Evolutionary conservation across 768 basidiomycete genomes (phyloP).

Genomic region (Tylopilus cervinicoccineus): DNA sequence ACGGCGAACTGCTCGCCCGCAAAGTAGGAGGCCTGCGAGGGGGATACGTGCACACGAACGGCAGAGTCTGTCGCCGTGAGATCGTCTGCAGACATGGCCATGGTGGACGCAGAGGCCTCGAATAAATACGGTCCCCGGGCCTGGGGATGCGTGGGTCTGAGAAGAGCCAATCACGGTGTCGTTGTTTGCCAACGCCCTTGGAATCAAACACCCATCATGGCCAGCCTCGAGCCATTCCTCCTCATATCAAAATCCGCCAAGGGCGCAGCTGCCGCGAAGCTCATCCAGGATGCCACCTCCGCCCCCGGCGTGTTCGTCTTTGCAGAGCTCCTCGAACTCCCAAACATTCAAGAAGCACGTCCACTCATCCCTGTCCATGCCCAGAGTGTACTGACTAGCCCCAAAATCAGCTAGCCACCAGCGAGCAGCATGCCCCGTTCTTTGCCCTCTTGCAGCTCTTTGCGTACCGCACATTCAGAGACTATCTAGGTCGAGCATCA

Average conservation of each 20-base stretch:
- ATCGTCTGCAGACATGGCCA: slow-evolving; percentile 23
- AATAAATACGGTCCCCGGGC: no score
- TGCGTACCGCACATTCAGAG: slow-evolving; percentile 81
- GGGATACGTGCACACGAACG: slow-evolving; percentile 68
- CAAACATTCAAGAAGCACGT: slow-evolving; percentile 80
- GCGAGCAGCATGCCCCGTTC: slow-evolving; percentile 58
- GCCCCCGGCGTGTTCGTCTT: slow-evolving; percentile 93
- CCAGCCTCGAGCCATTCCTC: slow-evolving; percentile 81
- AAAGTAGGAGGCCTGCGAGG: slow-evolving; percentile 86
- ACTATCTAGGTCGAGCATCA: slow-evolving; percentile 68
- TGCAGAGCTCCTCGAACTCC: slow-evolving; percentile 77
- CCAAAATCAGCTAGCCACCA: slow-evolving; percentile 56
- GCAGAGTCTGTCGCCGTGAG: slow-evolving; percentile 33
- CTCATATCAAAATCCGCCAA: slow-evolving; percentile 90
- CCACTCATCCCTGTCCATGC: neutral
- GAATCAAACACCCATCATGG: slow-evolving; percentile 24
- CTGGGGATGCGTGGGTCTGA: no score
- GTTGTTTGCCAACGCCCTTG: neutral
- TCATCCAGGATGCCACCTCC: slow-evolving; percentile 80
- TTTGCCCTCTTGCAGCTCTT: slow-evolving; percentile 77
- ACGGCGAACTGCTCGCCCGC: slow-evolving; percentile 87
- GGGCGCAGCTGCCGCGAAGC: slow-evolving; percentile 89
- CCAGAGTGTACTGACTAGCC: neutral
- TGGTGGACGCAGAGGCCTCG: neutral
- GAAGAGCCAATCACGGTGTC: neutral